Evolutionary conservation across 2,329 filamentous ascomycete species (phyloP), one percentile per base, ranked within the genome.

Genomic region (Colletotrichum neosansevieriae): DNA sequence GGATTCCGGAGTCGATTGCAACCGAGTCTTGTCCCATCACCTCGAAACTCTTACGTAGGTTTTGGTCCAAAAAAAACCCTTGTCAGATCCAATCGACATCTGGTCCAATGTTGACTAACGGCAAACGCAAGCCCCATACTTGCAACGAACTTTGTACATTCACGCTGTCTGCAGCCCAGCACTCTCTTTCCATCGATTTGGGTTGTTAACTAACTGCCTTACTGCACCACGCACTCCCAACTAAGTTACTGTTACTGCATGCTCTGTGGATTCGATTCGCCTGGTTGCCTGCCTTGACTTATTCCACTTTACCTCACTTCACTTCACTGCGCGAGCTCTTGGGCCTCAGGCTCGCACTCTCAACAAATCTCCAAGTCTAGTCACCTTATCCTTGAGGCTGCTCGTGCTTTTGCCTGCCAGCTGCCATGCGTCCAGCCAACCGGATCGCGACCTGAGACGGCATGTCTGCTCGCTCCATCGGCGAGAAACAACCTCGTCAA

Each of bases 101-200:
- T 56, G 65, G 49, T 68, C 65, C 62, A 59, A 68, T 65, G 32
- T 65, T 65, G 65, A 65, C 65, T 59, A 65, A 68, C 61, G 34
- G 47, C 54, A 65, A 68, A 65, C 65, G 61, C 62, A 68, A 68
- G 65, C 60, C 40, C 61, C 60, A 54, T 65, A 65, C 60, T 68
- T 68, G 61, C 36, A 58, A 59, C 65, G 65, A 68, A 68, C 61
- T 58, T 54, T 68, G 49, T 61, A 40, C 54, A 56, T 42, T 47
- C 60, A 56, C 53, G 15, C 58, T 51, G 44, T 36, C 64, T 67
- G 64, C 64, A 58, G 59, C 60, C 36, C 53, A 58, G 53, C 29
- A 36, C 53, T 64, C 53, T 51, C 29, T 29, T 29, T 29, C 29
- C 29, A 17, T 57, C 21, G 51, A 38, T 34, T 36, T 1, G 9